Percentiles rank a stretch among this genome's conserved stretches.
Evolutionary conservation across 352 stramenopile species (phyloP).

Genomic region (Phytophthora citricola): DNA sequence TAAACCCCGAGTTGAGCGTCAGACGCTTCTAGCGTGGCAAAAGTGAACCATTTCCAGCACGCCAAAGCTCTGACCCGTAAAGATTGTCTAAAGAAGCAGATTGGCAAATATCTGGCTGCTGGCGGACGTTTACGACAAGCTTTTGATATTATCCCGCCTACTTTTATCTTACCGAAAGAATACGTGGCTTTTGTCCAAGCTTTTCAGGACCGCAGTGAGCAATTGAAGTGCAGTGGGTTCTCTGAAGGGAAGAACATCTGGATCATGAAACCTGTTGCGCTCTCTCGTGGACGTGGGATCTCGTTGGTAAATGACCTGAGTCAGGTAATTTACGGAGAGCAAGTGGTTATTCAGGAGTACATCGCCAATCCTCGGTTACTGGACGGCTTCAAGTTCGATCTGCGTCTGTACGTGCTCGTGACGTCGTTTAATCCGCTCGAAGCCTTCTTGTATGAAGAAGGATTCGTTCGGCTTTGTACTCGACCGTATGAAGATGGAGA

Average conservation of each 20-base stretch:
- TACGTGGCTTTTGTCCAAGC: conserved; percentile 91
- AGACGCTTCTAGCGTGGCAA: conserved; percentile 91
- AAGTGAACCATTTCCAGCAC: conserved; percentile 95
- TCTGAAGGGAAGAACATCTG: conserved; percentile 82
- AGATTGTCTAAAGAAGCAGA: conserved; percentile 93
- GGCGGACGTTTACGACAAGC: conserved; percentile 60
- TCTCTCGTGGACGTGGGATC: conserved; percentile 94
- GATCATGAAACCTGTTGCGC: conserved; percentile 95
- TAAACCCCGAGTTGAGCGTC: conserved; percentile 83
- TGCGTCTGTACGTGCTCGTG: conserved; percentile 94
- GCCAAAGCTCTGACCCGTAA: conserved; percentile 93
- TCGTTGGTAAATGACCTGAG: conserved; percentile 89
- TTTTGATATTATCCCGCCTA: conserved; percentile 93
- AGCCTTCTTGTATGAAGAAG: conserved; percentile 94
- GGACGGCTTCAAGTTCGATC: conserved; percentile 92
- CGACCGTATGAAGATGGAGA: conserved; percentile 77
- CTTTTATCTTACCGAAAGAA: conserved; percentile 94
- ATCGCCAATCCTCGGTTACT: conserved; percentile 88
- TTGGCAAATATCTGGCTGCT: conserved; percentile 64
- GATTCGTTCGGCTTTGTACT: conserved; percentile 92
- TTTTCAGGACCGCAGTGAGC: conserved; percentile 65
- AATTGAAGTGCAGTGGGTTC: conserved; percentile 14
- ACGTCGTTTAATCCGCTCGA: conserved; percentile 94
- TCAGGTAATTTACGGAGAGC: conserved; percentile 89
- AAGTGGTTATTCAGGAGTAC: conserved; percentile 92